Evolutionary conservation across 495 filamentous ascomycete genomes (phyloP).

Genomic region (Chaetomium tenue): DNA sequence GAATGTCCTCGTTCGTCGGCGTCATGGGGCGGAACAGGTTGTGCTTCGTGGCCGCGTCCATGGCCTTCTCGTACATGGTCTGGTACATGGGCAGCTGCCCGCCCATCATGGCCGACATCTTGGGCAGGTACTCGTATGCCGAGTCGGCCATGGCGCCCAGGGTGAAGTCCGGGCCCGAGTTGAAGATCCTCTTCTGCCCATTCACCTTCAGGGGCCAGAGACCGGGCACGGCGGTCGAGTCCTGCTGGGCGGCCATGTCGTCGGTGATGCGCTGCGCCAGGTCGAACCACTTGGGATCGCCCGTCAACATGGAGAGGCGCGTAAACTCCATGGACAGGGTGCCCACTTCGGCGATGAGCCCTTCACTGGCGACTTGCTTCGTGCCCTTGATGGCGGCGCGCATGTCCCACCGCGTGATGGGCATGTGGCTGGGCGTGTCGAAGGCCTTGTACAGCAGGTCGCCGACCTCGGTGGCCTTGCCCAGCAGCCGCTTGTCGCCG

Average conservation of each 20-base stretch:
- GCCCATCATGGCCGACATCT: constrained; percentile 48
- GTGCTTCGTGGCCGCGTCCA: constrained; percentile 59
- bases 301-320: constrained; percentile 74
- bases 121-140: constrained; percentile 88
- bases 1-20: constrained; percentile 61
- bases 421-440: constrained; percentile 82
- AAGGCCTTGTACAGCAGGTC: constrained; percentile 76
- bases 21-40: constrained; percentile 65
- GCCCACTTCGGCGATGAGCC: constrained; percentile 66
- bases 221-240: constrained; percentile 65
- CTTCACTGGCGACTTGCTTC: constrained; percentile 55
- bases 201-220: constrained; percentile 42
- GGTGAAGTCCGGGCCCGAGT: constrained; percentile 52
- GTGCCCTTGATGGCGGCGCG: constrained; percentile 75
- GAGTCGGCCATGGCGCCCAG: constrained; percentile 81
- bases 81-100: constrained; percentile 37
- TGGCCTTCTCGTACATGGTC: constrained; percentile 49
- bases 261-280: constrained; percentile 74
- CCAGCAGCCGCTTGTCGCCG: constrained; percentile 59
- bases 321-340: constrained; percentile 82
- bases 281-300: constrained; percentile 78
- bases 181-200: constrained; percentile 31
- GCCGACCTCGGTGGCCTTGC: constrained; percentile 72
- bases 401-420: constrained; percentile 60
- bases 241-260: constrained; percentile 66